Conservation (phyloP, 257 asterid genomes). For the Solanum lycopersicoides region DNA sequence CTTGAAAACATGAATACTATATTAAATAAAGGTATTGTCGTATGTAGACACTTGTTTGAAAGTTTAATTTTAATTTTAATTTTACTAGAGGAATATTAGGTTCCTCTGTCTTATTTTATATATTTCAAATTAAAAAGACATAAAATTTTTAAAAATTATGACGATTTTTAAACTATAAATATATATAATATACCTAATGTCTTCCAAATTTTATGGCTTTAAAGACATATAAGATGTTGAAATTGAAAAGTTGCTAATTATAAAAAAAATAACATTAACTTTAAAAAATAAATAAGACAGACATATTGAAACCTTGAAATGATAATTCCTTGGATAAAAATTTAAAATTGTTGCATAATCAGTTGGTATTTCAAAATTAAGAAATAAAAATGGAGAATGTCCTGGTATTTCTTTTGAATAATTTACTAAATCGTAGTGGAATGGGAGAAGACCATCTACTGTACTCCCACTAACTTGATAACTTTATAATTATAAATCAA, state of each 20-base stretch:
- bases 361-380: too few species aligned
- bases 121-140: background rate
- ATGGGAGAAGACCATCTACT: background rate
- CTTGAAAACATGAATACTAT: background rate
- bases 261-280: too few species aligned
- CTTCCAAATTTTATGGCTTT: background rate
- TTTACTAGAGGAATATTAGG: too few species aligned
- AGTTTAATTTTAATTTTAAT: too few species aligned
- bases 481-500: background rate
- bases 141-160: accelerated
- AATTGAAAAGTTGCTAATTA: too few species aligned
- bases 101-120: too few species aligned
- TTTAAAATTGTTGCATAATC: background rate
- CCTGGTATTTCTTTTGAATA: background rate
- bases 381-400: background rate
- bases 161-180: background rate
- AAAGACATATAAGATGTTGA: too few species aligned
- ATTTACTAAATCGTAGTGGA: background rate
- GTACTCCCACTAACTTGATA: background rate
- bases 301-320: background rate
- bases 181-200: background rate
- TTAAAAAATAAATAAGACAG: too few species aligned
- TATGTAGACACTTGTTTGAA: too few species aligned
- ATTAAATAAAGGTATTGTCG: too few species aligned
- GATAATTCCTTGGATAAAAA: background rate